phyloP scores from a whole-genome alignment of 805 yeast species.

The Scheffersomyces coipomensis region DNA sequence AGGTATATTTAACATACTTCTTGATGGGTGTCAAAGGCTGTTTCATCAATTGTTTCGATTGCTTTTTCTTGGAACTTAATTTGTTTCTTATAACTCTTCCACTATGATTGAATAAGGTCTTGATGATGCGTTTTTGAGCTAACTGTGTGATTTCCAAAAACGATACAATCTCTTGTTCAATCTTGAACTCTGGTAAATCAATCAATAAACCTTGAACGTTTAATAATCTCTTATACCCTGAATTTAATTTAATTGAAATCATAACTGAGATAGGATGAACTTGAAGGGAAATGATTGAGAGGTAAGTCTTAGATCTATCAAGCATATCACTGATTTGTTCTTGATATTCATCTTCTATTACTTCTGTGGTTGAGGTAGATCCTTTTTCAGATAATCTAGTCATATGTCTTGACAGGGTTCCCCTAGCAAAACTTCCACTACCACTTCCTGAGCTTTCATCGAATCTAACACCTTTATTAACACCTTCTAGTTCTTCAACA shows the following conservation, averaged over 20 bases:
- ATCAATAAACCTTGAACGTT: slow-evolving; percentile 37
- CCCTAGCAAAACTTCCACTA: background rate
- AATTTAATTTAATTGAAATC: slow-evolving; percentile 34
- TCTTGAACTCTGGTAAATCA: slow-evolving; percentile 30
- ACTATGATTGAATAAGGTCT: slow-evolving; percentile 30
- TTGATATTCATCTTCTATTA: slow-evolving; percentile 9
- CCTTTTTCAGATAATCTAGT: slow-evolving; percentile 1
- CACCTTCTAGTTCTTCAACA: slow-evolving; percentile 9
- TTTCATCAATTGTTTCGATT: slow-evolving; percentile 9
- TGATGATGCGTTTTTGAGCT: slow-evolving; percentile 29
- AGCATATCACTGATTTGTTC: slow-evolving; percentile 59
- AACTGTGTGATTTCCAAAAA: slow-evolving; percentile 33
- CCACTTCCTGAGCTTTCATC: background rate
- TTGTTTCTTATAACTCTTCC: slow-evolving; percentile 37
- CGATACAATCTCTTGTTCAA: slow-evolving; percentile 30
- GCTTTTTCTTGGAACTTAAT: slow-evolving; percentile 14
- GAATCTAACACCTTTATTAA: slow-evolving; percentile 8
- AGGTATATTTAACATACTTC: background rate
- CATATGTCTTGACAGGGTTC: background rate
- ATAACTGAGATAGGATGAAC: slow-evolving; percentile 24
- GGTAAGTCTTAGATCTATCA: slow-evolving; percentile 66
- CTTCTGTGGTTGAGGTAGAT: background rate
- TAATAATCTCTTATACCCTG: slow-evolving; percentile 32
- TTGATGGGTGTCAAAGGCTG: background rate
- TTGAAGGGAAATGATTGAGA: slow-evolving; percentile 62